Evolutionary conservation across 78 protist species (phyloP).

Genomic region (Chrysochromulina parva): DNA sequence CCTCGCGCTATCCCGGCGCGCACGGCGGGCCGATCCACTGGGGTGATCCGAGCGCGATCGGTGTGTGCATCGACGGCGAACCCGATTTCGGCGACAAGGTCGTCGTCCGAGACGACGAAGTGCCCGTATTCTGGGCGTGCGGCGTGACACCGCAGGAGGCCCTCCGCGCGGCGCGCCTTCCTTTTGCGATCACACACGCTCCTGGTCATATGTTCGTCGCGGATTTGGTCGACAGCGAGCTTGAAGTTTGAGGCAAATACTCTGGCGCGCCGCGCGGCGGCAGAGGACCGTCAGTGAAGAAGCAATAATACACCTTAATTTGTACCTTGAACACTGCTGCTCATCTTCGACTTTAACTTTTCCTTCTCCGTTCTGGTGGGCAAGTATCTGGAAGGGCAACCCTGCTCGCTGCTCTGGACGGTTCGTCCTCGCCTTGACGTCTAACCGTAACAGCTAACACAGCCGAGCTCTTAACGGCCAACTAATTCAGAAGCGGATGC

Average conservation of each 20-base stretch:
- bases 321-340: no score
- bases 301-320: no score
- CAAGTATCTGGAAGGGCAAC: no score
- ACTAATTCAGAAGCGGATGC: background rate
- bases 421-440: no score
- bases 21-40: slow-evolving; percentile 11
- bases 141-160: slow-evolving; percentile 2
- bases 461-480: no score
- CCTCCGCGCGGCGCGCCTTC: background rate
- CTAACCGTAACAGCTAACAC: no score
- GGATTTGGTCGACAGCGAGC: background rate
- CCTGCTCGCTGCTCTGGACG: no score
- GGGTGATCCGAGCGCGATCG: background rate
- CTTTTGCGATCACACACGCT: background rate
- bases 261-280: no score
- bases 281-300: no score
- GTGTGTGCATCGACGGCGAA: background rate
- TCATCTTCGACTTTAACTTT: no score
- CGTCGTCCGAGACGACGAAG: background rate
- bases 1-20: background rate
- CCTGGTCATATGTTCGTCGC: slow-evolving; percentile 10
- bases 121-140: slow-evolving; percentile 17
- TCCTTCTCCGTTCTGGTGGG: no score
- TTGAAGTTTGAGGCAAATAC: no score
- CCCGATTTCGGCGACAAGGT: background rate